A percentile compares a stretch with the other conserved stretches of the same genome.
Conservation (phyloP, 2,329 filamentous ascomycete species). For the Periconia sp. region DNA sequence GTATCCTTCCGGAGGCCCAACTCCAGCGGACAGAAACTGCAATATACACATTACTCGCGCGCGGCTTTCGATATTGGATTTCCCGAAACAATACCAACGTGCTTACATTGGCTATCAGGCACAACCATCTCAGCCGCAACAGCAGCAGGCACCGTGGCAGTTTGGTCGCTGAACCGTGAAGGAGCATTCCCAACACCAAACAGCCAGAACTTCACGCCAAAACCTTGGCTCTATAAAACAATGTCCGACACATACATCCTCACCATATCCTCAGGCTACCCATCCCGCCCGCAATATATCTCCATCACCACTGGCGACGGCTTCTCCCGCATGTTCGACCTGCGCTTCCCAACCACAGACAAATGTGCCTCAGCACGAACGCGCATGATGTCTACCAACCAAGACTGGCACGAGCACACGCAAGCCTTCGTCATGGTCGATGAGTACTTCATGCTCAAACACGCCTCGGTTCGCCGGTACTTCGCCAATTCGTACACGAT, state of each 20-base stretch:
- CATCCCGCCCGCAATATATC: conserved; percentile 56
- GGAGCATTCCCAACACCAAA: conserved; percentile 22
- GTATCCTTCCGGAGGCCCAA: conserved; percentile 33
- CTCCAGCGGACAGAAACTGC: conserved; percentile 7
- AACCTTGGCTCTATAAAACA: conserved; percentile 48
- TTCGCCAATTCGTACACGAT: conserved; percentile 48
- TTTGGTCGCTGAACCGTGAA: conserved; percentile 53
- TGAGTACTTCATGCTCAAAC: conserved; percentile 55
- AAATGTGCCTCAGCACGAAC: conserved; percentile 50
- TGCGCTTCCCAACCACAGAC: conserved; percentile 51
- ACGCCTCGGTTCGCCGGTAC: conserved; percentile 55
- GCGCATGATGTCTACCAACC: conserved; percentile 51
- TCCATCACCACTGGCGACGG: conserved; percentile 58
- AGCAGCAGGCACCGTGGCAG: conserved; percentile 58
- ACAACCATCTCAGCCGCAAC: conserved; percentile 58
- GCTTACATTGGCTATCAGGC: conserved; percentile 59
- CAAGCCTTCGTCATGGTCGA: conserved; percentile 58
- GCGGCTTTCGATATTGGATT: conserved; percentile 55
- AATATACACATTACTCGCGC: conserved; percentile 46
- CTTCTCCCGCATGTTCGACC: conserved; percentile 56
- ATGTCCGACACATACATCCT: conserved; percentile 53
- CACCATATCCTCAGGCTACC: conserved; percentile 53
- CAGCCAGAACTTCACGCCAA: conserved; percentile 14
- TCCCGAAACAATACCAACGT: conserved; percentile 58
- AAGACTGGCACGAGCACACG: conserved; percentile 59